Evolutionary conservation across 305 asterid species (phyloP), one percentile per base, ranked within the genome.

Genomic region (Rubia balearica): DNA sequence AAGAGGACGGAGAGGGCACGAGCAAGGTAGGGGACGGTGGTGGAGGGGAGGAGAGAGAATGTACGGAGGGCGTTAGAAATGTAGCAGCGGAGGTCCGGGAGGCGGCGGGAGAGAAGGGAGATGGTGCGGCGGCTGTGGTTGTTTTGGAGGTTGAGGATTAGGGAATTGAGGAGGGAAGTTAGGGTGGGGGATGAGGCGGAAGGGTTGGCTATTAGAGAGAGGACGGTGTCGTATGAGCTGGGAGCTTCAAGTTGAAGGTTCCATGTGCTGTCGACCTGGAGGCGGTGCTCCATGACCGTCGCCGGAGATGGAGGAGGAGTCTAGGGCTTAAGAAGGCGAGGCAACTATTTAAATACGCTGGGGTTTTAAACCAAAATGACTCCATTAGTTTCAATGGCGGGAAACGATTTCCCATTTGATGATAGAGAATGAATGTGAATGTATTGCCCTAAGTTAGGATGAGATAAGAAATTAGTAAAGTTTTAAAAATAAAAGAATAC

Each of bases 121-220:
- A 27, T 27, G 30, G 30, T 27, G 30, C 30, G 30, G 30, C 2
- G 30, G 30, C 30, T 1, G 30, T 27, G 30, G 30, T 2, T 1
- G 30, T 27, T 87, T 64, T 78, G 87, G 73, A 85, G 88, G 51
- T 70, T 76, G 67, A 42, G 79, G 65, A 63, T 72, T 36, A 93
- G 83, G 81, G 81, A 74, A 68, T 85, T 76, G 75, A 80, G 71
- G 57, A 91, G 66, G 59, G 87, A 72, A 51, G 81, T 69, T 36
- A 91, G 80, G 9, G 88, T 81, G 22, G 71, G 57, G 33, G 64
- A 75, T 67, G 96, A 84, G 57, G 96, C 85, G 77, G 76, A 86
- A 12, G 95, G 89, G 68, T 85, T 89, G 74, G 84, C 74, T 67
- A 89, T 72, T 70, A 93, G 96, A 64, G 97, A 86, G 51, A 83